Percentiles rank a stretch among this genome's conserved stretches.
These are phyloP conservation scores for Ceratocystis destructans DNA, from an alignment of 2,329 filamentous ascomycete genomes.

Conservation along the genomic window DNA sequence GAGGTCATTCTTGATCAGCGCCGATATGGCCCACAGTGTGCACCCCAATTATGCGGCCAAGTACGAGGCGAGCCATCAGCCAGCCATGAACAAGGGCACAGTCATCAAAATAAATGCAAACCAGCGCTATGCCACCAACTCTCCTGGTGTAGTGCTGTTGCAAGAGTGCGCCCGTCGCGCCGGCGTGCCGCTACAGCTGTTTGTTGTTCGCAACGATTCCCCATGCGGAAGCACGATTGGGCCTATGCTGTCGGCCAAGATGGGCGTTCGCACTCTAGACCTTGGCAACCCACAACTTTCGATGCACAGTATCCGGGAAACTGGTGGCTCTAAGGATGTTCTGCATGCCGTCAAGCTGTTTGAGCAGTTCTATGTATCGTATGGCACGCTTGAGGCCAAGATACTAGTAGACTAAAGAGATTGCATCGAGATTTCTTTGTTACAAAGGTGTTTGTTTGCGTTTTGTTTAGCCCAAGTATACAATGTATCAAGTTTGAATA, in stretches of 20 bases:
- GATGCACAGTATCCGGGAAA: conserved; percentile 96
- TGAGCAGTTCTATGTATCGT: conserved; percentile 72
- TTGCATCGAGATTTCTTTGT: no score
- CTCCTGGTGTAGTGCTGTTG: conserved; percentile 81
- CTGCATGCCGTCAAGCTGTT: conserved; percentile 77
- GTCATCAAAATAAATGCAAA: conserved; percentile 99
- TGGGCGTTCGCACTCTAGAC: conserved; percentile 82
- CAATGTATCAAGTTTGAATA: background rate
- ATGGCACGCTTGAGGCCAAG: conserved; percentile 65
- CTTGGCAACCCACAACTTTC: conserved; percentile 86
- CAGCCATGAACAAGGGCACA: conserved; percentile 89
- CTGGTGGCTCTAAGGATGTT: conserved; percentile 75
- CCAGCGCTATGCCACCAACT: conserved; percentile 91
- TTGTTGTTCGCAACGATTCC: conserved; percentile 91
- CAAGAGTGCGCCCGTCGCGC: conserved; percentile 67
- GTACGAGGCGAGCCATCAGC: conserved; percentile 81
- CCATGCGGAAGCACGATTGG: conserved; percentile 93
- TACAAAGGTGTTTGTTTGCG: no score
- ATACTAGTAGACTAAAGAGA: conserved; percentile 62
- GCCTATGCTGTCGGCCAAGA: conserved; percentile 78
- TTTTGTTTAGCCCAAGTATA: background rate
- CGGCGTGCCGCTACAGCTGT: conserved; percentile 80
- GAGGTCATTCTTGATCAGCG: conserved; percentile 84
- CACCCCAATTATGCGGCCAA: conserved; percentile 90
- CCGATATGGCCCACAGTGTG: conserved; percentile 94